phyloP scores from a whole-genome alignment of 306 rosid species.

The Trichosanthes truncata region DNA sequence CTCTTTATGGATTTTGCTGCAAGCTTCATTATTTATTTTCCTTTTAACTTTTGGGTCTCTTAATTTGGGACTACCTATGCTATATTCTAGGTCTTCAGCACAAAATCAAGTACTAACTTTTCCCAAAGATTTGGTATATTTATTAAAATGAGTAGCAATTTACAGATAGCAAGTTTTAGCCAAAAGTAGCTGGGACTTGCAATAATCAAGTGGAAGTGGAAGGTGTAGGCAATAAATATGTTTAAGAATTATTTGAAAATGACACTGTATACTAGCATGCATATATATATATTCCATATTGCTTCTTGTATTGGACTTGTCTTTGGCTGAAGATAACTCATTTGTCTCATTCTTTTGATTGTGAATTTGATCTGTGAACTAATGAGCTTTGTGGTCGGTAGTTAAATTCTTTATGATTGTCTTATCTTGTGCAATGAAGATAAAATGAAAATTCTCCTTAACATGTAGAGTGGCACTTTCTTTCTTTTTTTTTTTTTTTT shows the following conservation, averaged over 20 bases:
- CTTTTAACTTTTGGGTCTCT: background rate
- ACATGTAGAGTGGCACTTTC: background rate
- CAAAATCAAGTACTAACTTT: background rate
- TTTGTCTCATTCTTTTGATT: background rate
- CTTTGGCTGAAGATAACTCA: background rate
- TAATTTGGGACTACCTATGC: background rate
- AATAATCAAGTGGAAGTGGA: background rate
- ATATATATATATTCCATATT: background rate
- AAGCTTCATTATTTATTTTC: background rate
- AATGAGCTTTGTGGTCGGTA: background rate
- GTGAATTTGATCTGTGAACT: background rate
- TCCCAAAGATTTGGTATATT: background rate
- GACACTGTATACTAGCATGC: background rate
- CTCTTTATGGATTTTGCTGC: conserved; percentile 5
- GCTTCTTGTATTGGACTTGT: background rate
- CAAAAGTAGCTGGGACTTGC: background rate
- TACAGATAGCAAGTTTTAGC: background rate
- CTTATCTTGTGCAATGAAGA: background rate
- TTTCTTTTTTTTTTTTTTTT: too few relatives aligned
- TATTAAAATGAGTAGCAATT: background rate
- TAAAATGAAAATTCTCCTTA: background rate
- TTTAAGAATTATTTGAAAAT: background rate
- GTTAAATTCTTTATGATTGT: background rate
- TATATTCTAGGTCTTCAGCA: background rate
- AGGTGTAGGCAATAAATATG: conserved; percentile 5